These are phyloP conservation scores for Venturia asperata DNA, from an alignment of 2,329 filamentous ascomycete genomes.

Conservation along the genomic window DNA sequence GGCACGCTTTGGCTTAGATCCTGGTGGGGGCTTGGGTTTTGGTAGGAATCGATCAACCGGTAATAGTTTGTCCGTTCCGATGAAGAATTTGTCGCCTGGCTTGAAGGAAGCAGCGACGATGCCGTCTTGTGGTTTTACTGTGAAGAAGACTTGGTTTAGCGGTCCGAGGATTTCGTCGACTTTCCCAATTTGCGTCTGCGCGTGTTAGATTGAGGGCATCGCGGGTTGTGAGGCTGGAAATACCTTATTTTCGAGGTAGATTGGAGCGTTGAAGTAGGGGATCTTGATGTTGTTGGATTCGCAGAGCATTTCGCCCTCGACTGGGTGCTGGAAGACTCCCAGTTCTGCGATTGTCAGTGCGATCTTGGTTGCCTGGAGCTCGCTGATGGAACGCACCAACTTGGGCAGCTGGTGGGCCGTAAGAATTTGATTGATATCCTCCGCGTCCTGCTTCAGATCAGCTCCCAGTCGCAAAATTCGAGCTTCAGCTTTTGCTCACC, in stretches of 20 bases:
- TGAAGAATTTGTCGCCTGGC: conserved; percentile 94
- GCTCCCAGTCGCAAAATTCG: conserved; percentile 1
- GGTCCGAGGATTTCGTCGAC: conserved; percentile 97
- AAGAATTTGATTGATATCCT: conserved; percentile 19
- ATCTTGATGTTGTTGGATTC: conserved; percentile 91
- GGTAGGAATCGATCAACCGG: conserved; percentile 93
- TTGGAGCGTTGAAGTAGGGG: conserved; percentile 97
- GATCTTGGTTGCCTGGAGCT: neutral
- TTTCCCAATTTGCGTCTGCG: conserved; percentile 78
- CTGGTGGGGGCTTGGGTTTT: conserved; percentile 70
- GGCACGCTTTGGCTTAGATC: conserved; percentile 59
- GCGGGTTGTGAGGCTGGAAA: conserved; percentile 19
- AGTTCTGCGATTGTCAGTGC: conserved; percentile 55
- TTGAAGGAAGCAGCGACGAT: conserved; percentile 95
- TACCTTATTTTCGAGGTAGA: conserved; percentile 98
- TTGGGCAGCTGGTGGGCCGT: conserved; percentile 18
- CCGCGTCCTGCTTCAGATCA: conserved; percentile 17
- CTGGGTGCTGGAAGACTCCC: conserved; percentile 88
- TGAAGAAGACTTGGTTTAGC: conserved; percentile 97
- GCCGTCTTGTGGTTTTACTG: conserved; percentile 92
- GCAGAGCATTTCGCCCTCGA: conserved; percentile 97
- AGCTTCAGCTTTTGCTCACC: neutral
- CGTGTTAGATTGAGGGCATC: conserved; percentile 24
- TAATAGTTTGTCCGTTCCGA: conserved; percentile 86
- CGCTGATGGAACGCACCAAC: conserved; percentile 11